Conservation (phyloP, 257 asterid genomes). For the Petrea volubilis region DNA sequence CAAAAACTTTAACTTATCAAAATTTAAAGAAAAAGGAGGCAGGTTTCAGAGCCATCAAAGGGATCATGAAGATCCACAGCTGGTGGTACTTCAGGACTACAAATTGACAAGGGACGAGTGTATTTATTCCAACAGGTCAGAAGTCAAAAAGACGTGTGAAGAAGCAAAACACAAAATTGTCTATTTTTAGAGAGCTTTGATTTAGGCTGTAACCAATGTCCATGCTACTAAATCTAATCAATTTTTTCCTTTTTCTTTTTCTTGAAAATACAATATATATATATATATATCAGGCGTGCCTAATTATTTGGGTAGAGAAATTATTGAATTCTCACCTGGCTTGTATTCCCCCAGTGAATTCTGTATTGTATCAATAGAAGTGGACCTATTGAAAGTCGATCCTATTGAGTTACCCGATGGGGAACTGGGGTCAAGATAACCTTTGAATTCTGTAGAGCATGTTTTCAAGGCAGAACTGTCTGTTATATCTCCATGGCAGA, state of each 20-base stretch:
- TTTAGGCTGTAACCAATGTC: neutral
- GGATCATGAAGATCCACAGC: neutral
- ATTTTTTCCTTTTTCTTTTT: neutral
- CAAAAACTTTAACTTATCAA: neutral
- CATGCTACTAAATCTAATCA: neutral
- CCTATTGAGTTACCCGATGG: conserved; percentile 41
- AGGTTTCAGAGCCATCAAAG: neutral
- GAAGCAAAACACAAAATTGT: neutral
- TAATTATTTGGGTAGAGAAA: neutral
- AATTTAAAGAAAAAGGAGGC: neutral
- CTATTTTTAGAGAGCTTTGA: neutral
- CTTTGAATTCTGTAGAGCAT: conserved; percentile 36
- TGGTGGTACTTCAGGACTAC: neutral
- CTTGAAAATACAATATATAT: neutral
- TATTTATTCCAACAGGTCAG: conserved; percentile 1
- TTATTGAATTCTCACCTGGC: conserved; percentile 30
- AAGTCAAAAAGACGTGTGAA: neutral
- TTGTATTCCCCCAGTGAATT: conserved; percentile 34
- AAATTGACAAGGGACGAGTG: neutral
- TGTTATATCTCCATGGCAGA: conserved; percentile 35
- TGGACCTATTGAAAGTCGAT: conserved; percentile 38
- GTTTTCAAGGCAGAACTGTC: conserved; percentile 41
- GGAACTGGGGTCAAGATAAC: conserved; percentile 36
- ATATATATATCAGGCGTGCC: neutral
- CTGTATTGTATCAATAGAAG: conserved; percentile 34